A percentile compares a stretch with the other conserved stretches of the same genome.
Evolutionary conservation across 805 yeast species (phyloP).

Genomic region (Saccharomyces kudriavzevii): DNA sequence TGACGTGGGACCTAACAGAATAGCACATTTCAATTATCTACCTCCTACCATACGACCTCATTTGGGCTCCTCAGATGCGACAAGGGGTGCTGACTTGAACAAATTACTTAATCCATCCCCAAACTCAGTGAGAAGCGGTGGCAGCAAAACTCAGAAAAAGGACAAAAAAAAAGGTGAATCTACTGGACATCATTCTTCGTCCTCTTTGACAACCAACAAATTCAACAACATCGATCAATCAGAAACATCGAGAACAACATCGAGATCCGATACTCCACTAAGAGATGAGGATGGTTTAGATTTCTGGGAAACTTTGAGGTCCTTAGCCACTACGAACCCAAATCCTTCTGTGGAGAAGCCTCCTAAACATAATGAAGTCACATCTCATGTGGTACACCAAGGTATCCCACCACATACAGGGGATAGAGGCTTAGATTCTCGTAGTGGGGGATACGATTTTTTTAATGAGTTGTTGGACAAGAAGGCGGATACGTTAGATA

Average conservation of each 20-base stretch:
- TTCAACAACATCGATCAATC: conserved; percentile 1
- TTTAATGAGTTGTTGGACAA: conserved; percentile 12
- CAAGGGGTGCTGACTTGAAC: conserved; percentile 38
- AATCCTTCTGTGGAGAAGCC: conserved; percentile 4
- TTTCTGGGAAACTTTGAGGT: conserved; percentile 64
- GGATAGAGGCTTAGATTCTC: not conserved
- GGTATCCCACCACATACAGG: not conserved
- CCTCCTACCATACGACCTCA: conserved; percentile 72
- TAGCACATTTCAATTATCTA: conserved; percentile 64
- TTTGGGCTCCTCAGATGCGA: conserved; percentile 49
- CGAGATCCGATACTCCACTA: not conserved
- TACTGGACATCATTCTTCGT: conserved; percentile 4
- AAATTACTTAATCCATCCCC: conserved; percentile 36
- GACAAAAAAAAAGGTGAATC: conserved; percentile 6
- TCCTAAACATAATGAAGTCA: conserved; percentile 1
- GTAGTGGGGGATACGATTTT: conserved; percentile 6
- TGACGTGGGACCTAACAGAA: conserved; percentile 50
- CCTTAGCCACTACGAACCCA: conserved; percentile 36
- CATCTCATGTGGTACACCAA: not conserved
- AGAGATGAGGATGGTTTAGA: conserved; percentile 52
- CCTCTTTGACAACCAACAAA: not conserved
- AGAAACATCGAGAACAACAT: conserved; percentile 6
- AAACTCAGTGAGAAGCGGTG: not conserved
- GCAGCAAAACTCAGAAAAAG: conserved; percentile 8
- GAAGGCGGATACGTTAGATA: conserved; percentile 1